Evolutionary conservation across 1,139 yeast genomes (phyloP).

Genomic region (Geotrichum bryndzae): DNA sequence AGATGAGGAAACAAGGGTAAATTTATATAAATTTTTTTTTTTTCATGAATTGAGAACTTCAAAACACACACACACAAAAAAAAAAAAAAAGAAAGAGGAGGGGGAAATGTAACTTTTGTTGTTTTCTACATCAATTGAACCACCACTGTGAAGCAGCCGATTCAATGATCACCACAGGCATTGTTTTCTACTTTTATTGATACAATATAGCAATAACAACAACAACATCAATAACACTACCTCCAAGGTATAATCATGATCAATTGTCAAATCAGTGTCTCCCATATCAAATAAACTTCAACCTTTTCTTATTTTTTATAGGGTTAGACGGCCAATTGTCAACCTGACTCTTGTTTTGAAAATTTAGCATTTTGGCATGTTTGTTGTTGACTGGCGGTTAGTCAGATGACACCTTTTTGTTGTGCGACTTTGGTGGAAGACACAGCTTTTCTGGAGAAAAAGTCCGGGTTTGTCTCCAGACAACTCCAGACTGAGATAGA

Average conservation of each 20-base stretch:
- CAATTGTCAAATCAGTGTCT: no score
- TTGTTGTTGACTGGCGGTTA: background rate
- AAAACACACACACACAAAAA: background rate
- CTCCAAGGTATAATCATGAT: no score
- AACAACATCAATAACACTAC: no score
- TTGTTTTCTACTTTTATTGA: background rate
- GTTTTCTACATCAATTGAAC: background rate
- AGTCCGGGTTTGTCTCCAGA: background rate
- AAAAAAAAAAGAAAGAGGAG: background rate
- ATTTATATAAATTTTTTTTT: background rate
- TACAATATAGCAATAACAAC: no score
- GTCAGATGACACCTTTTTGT: background rate
- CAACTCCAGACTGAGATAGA: background rate
- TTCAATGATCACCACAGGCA: background rate
- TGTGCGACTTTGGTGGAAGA: background rate
- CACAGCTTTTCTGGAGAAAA: background rate
- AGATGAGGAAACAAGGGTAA: background rate
- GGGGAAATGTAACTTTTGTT: background rate
- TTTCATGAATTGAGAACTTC: background rate
- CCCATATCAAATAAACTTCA: no score
- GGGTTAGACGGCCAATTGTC: no score
- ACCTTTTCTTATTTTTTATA: no score
- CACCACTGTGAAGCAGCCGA: background rate
- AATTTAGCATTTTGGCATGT: background rate
- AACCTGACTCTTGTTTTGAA: no score